phyloP scores from a whole-genome alignment of 2,329 filamentous ascomycete species.

The Diaporthe nobilis region DNA sequence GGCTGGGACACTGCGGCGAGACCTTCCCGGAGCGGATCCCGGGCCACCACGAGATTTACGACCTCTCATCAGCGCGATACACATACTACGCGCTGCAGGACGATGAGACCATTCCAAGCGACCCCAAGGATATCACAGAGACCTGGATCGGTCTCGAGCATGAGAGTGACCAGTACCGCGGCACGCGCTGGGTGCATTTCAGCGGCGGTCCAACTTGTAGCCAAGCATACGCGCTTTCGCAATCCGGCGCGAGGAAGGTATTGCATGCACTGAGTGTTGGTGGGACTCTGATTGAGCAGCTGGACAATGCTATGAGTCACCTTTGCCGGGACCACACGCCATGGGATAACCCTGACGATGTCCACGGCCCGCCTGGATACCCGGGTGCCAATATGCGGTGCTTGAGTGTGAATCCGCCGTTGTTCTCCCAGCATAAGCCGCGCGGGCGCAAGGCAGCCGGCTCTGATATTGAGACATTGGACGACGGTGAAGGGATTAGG shows the following conservation, averaged over 20 bases:
- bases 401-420: slow-evolving; percentile 38
- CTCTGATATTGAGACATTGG: slow-evolving; percentile 39
- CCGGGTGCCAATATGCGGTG: slow-evolving; percentile 40
- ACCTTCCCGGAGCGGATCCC: slow-evolving; percentile 42
- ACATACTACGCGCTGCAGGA: slow-evolving; percentile 40
- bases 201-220: slow-evolving; percentile 42
- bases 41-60: slow-evolving; percentile 38
- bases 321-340: slow-evolving; percentile 38
- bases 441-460: slow-evolving; percentile 35
- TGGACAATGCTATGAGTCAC: slow-evolving; percentile 41
- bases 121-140: not conserved
- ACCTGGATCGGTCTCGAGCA: slow-evolving; percentile 41
- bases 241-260: slow-evolving; percentile 40
- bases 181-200: slow-evolving; percentile 42
- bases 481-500: slow-evolving; percentile 36
- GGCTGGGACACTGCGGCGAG: slow-evolving; percentile 55
- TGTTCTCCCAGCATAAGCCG: slow-evolving; percentile 42
- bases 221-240: slow-evolving; percentile 39
- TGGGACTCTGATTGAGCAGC: slow-evolving; percentile 37
- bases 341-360: slow-evolving; percentile 36
- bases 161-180: slow-evolving; percentile 9
- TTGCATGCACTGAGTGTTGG: slow-evolving; percentile 40
- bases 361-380: slow-evolving; percentile 36
- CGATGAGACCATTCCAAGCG: slow-evolving; percentile 35
- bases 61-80: slow-evolving; percentile 35